Evolutionary conservation across 2,329 filamentous ascomycete genomes (phyloP).

Genomic region (Sclerotinia minor): DNA sequence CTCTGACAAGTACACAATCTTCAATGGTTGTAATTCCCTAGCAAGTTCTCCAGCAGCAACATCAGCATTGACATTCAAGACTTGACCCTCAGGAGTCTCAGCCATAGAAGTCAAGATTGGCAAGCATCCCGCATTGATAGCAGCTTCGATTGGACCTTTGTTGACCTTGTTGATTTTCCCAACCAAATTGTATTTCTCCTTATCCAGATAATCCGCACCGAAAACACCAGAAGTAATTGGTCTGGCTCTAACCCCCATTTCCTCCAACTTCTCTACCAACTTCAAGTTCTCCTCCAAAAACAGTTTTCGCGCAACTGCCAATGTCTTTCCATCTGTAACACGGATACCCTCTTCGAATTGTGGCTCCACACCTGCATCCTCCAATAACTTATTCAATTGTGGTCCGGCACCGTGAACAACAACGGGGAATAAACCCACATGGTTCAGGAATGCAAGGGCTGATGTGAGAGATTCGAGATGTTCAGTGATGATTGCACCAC

Average conservation of each 20-base stretch:
- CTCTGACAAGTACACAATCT: conserved; percentile 98
- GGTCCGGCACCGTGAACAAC: conserved; percentile 95
- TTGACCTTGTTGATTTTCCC: conserved; percentile 95
- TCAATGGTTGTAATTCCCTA: conserved; percentile 83
- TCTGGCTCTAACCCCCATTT: conserved; percentile 83
- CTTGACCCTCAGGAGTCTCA: conserved; percentile 84
- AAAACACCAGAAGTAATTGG: conserved; percentile 90
- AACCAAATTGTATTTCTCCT: conserved; percentile 93
- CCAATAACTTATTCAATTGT: conserved; percentile 87
- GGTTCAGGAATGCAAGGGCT: conserved; percentile 86
- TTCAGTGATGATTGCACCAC: conserved; percentile 92
- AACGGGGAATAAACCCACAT: conserved; percentile 91
- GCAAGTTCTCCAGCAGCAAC: conserved; percentile 93
- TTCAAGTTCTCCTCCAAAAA: conserved; percentile 96
- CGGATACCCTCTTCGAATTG: conserved; percentile 96
- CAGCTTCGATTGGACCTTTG: conserved; percentile 84
- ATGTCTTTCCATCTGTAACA: conserved; percentile 91
- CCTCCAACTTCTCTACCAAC: conserved; percentile 84
- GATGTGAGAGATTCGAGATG: conserved; percentile 89
- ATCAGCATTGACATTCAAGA: conserved; percentile 97
- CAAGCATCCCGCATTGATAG: conserved; percentile 86
- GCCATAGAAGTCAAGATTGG: conserved; percentile 96
- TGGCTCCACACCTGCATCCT: conserved; percentile 89
- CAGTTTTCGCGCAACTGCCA: conserved; percentile 85
- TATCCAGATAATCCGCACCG: conserved; percentile 90